Evolutionary conservation across 2,329 filamentous ascomycete genomes (phyloP).

Genomic region (Rosellinia necatrix): DNA sequence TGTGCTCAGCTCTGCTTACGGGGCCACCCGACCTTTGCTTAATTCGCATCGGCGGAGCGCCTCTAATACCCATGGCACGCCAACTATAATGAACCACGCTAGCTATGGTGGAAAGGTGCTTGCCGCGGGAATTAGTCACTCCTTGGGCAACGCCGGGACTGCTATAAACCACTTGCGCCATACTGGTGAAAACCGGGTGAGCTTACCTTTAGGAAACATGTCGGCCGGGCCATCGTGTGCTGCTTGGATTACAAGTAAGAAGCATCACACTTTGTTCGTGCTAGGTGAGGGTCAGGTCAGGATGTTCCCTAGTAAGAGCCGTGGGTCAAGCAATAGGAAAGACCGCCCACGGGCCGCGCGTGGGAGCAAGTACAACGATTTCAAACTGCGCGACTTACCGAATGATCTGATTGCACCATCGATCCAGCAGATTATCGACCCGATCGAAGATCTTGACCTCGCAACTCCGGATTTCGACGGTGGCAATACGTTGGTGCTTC

Average conservation of each 20-base stretch:
- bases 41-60: conserved; percentile 59
- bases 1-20: conserved; percentile 71
- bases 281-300: conserved; percentile 69
- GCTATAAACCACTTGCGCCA: conserved; percentile 73
- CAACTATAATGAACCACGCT: conserved; percentile 61
- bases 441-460: conserved; percentile 61
- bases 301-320: conserved; percentile 64
- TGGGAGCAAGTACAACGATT: conserved; percentile 66
- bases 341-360: conserved; percentile 58
- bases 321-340: conserved; percentile 58
- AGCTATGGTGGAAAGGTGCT: conserved; percentile 74
- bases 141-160: conserved; percentile 73
- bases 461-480: conserved; percentile 58
- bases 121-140: conserved; percentile 74
- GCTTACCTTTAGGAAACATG: conserved; percentile 62
- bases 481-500: conserved; percentile 59
- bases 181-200: conserved; percentile 74
- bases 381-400: conserved; percentile 66
- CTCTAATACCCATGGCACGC: conserved; percentile 47
- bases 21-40: conserved; percentile 66
- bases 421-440: conserved; percentile 60
- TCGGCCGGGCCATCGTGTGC: conserved; percentile 62
- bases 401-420: conserved; percentile 62
- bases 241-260: conserved; percentile 66
- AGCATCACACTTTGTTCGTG: conserved; percentile 66